Evolutionary conservation across 108 stramenopile species (phyloP), one percentile per base, ranked within the genome.

Genomic region (Aurantiochytrium sp.): DNA sequence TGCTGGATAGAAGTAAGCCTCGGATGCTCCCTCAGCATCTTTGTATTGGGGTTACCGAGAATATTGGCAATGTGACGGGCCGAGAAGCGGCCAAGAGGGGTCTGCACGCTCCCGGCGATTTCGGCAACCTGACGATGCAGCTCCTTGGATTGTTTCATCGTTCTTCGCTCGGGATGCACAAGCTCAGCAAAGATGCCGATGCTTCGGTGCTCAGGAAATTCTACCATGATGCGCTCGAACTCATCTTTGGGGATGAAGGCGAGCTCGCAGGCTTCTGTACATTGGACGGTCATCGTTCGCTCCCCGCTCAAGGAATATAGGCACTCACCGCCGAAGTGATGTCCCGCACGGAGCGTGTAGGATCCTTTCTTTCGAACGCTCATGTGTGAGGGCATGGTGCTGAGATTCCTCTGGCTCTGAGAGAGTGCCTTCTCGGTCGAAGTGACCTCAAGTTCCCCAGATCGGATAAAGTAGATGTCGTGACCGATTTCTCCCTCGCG

Each of bases 211-310:
- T 83, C 76, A 6, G 76, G 76, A 23, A 83, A 83, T 45, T 83
- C 76, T 12, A 83, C 25, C 76, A 83, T 83, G 76, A 83, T 83
- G n/a, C 51, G 45, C 28, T 83, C 76, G 28, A 83, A 83, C 49
- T 83, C 76, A 4, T 83, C 76, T 35, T 83, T 83, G 4, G 28
- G 10, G 76, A 83, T 83, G 23, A 25, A 83, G 45, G 19, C 45
- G 19, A 83, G 76, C 51, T 83, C 76, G 51, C 76, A 83, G 49
- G 44, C 76, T 53, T 47, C 28, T 28, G 28, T 16, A 45, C 76
- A 83, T 25, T 53, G 49, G 0, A 83, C 76, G 51, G 76, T 83
- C 51, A 25, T 23, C 51, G 51, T 53, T 8, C 76, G 76, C 76
- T 83, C 76, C 14, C 76, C 76, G 28, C 51, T 83, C 45, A 83